Evolutionary conservation across 2,329 filamentous ascomycete genomes (phyloP).

Genomic region (Nigrograna mackinnonii): DNA sequence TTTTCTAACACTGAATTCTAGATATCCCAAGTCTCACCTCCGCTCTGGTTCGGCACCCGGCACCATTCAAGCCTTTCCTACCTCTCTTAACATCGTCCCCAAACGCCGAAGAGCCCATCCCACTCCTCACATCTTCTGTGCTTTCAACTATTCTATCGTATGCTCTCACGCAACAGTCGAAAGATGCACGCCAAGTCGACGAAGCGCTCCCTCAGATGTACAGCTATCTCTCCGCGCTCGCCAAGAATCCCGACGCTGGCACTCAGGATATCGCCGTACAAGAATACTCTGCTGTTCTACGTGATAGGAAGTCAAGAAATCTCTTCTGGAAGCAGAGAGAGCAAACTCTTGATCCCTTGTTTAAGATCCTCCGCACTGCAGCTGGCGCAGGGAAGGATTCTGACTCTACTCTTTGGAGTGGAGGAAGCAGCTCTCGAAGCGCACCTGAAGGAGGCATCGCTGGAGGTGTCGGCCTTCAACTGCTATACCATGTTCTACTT

Average conservation of each 20-base stretch:
- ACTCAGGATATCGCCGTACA: slow-evolving; percentile 95
- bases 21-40: slow-evolving; percentile 79
- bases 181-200: slow-evolving; percentile 64
- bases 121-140: slow-evolving; percentile 86
- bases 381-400: slow-evolving; percentile 74
- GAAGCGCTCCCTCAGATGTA: slow-evolving; percentile 81
- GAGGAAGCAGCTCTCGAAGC: slow-evolving; percentile 60
- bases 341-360: slow-evolving; percentile 79
- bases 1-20: slow-evolving; percentile 50
- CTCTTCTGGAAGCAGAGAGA: slow-evolving; percentile 91
- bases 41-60: slow-evolving; percentile 72
- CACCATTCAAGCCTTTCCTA: slow-evolving; percentile 76
- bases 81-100: slow-evolving; percentile 82
- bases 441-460: slow-evolving; percentile 65
- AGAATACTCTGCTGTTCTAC: slow-evolving; percentile 83
- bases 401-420: slow-evolving; percentile 62
- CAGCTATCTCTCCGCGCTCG: slow-evolving; percentile 81
- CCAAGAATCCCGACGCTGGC: slow-evolving; percentile 83
- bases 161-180: slow-evolving; percentile 64
- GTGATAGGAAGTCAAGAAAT: slow-evolving; percentile 72
- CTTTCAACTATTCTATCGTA: slow-evolving; percentile 76
- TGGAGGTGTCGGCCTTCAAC: slow-evolving; percentile 86
- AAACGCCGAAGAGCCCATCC: slow-evolving; percentile 84
- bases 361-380: slow-evolving; percentile 77
- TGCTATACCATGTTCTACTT: slow-evolving; percentile 91